These are phyloP conservation scores for Microthyrium microscopicum DNA, from an alignment of 2,329 filamentous ascomycete species.

Conservation along the genomic window DNA sequence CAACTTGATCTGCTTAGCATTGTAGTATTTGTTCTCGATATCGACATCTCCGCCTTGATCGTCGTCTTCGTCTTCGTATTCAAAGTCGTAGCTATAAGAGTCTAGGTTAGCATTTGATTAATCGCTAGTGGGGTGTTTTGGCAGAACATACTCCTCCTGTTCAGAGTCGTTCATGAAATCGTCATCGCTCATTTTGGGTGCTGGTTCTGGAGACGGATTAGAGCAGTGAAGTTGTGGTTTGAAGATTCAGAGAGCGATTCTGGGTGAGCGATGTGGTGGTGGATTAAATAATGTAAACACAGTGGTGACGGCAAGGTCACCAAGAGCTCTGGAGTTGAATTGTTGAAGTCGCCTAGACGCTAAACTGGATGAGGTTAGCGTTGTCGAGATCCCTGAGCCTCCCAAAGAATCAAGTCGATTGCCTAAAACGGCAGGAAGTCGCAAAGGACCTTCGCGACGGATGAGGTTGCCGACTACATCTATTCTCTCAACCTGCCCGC, in stretches of 20 bases:
- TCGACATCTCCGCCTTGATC: slow-evolving; percentile 79
- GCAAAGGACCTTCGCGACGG: neutral
- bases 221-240: neutral
- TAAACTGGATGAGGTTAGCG: too few relatives aligned
- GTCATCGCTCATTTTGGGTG: too few relatives aligned
- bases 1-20: slow-evolving; percentile 89
- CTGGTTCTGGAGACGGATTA: too few relatives aligned
- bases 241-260: neutral
- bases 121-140: too few relatives aligned
- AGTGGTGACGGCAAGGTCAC: too few relatives aligned
- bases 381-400: too few relatives aligned
- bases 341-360: too few relatives aligned
- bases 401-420: neutral
- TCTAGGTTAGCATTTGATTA: slow-evolving; percentile 12
- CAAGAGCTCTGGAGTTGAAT: too few relatives aligned
- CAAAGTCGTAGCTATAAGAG: slow-evolving; percentile 67
- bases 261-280: too few relatives aligned
- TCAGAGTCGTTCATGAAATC: slow-evolving; percentile 91
- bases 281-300: too few relatives aligned
- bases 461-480: neutral
- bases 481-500: too few relatives aligned
- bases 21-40: slow-evolving; percentile 99
- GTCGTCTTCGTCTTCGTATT: slow-evolving; percentile 89
- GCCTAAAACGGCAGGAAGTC: neutral
- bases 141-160: slow-evolving; percentile 52